Percentiles rank a stretch among this genome's conserved stretches.
phyloP scores from a whole-genome alignment of 108 stramenopile species.

The Nannochloropsis salina region DNA sequence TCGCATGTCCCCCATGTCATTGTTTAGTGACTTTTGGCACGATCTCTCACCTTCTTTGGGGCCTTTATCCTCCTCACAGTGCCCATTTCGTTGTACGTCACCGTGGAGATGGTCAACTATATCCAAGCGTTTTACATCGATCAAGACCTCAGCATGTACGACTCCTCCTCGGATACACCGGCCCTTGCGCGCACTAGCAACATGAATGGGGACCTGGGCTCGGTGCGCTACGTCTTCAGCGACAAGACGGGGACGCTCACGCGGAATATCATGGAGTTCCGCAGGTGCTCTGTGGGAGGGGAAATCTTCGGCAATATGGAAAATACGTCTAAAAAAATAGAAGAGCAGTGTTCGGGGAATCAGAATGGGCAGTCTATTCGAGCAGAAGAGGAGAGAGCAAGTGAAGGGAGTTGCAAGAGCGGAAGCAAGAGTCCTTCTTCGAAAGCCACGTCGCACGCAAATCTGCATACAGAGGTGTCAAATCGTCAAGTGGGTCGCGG shows the following conservation, averaged over 20 bases:
- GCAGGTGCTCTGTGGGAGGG: conserved; percentile 83
- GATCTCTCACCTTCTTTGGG: not conserved
- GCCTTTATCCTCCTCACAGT: conserved; percentile 23
- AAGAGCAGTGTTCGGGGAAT: not conserved
- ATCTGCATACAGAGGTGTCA: not conserved
- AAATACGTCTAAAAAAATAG: no score
- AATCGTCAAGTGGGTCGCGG: not conserved
- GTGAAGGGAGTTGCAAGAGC: not conserved
- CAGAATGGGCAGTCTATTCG: not conserved
- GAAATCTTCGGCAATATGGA: conserved; percentile 63
- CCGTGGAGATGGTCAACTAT: conserved; percentile 59
- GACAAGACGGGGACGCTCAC: conserved; percentile 86
- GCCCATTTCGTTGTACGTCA: conserved; percentile 62
- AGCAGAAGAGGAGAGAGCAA: not conserved
- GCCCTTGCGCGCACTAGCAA: conserved; percentile 54
- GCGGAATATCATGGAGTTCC: conserved; percentile 94
- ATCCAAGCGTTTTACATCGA: conserved; percentile 55
- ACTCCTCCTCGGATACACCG: conserved; percentile 49
- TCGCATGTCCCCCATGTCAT: no score
- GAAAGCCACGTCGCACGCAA: no score
- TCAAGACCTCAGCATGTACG: conserved; percentile 52
- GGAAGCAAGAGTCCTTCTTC: not conserved
- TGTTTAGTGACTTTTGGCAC: not conserved
- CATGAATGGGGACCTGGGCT: conserved; percentile 57
- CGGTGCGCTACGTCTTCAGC: conserved; percentile 50